Evolutionary conservation across 2,329 filamentous ascomycete species (phyloP), one percentile per base, ranked within the genome.

Genomic region (Cordyceps fumosorosea): DNA sequence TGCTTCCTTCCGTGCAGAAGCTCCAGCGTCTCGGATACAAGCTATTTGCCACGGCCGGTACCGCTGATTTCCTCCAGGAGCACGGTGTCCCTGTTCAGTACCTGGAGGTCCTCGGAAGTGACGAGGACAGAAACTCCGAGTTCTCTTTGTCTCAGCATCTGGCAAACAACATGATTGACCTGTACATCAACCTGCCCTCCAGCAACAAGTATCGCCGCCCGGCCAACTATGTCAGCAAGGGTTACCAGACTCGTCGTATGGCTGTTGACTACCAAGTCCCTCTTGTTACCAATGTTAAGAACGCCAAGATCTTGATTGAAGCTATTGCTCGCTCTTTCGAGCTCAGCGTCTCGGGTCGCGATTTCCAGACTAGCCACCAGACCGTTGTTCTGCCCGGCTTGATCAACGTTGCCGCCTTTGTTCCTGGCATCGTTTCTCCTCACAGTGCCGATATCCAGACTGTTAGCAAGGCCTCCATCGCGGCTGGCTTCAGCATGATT

Each of bases 171-270:
- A 88, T 95, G 75, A 99, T 99, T 70, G 93, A 98, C 75, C 80
- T 99, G 64, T 99, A 99, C 80, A 97, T 99, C 86, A 99, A 99
- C 77, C 77, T 99, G 76, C 95, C 95, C n/a, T 98, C 95, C 14
- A 96, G 86, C 84, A 99, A 99, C 81, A 90, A 93, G 75, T 99
- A 96, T 83, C 87, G 95, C 69, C 88, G 95, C 67, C 95, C 95
- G 37, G 95, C 95, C 70, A 99, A 92, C 81, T 99, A 98, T 78
- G 96, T 99, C 89, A 96, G 90, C 77, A 95, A 95, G 79, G 95
- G 95, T 64, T 99, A 99, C 79, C 89, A 90, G 72, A 98, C 95
- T 62, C 87, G 95, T 74, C 88, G 95, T 75, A 97, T 99, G 93
- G 95, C 95, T 42, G 95, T 99, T 48, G 95, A 97, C 77, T 86